Evolutionary conservation across 1,284 basidiomycete species (phyloP).

Genomic region (Apiotrichum laibachii): DNA sequence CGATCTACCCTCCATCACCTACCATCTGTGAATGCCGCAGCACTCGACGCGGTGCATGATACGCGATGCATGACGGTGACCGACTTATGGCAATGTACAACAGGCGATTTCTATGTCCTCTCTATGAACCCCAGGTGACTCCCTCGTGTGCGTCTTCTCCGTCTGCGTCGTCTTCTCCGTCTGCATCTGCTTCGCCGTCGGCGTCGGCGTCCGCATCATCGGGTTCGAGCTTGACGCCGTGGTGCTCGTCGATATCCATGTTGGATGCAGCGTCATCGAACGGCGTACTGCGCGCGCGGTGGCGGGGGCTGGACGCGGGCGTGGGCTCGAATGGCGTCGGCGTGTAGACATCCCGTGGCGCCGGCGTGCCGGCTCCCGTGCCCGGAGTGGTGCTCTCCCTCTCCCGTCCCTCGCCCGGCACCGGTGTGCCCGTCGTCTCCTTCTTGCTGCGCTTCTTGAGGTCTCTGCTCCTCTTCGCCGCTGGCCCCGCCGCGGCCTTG

Average conservation of each 20-base stretch:
- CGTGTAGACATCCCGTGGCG: background rate
- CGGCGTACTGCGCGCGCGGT: slow-evolving; percentile 1
- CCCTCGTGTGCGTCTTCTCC: slow-evolving; percentile 3
- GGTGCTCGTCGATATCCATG: background rate
- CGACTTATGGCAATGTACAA: background rate
- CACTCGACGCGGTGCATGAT: background rate
- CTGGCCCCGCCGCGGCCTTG: background rate
- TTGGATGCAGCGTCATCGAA: background rate
- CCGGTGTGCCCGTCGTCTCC: slow-evolving; percentile 3
- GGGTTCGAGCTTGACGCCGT: background rate
- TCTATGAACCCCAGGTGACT: background rate
- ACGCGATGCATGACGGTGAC: background rate
- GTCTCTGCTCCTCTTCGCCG: background rate
- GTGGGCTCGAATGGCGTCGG: background rate
- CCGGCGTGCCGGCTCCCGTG: background rate
- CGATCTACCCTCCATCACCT: no score
- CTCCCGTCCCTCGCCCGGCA: background rate
- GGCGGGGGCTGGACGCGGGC: background rate
- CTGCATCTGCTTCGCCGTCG: background rate
- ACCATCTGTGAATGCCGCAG: background rate
- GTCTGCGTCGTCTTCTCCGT: slow-evolving; percentile 1
- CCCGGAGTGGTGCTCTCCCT: background rate
- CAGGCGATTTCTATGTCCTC: background rate
- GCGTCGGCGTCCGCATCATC: background rate
- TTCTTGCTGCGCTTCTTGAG: slow-evolving; percentile 6